These are phyloP conservation scores for Seiridium unicorne DNA, from an alignment of 2,329 filamentous ascomycete species.

Conservation along the genomic window DNA sequence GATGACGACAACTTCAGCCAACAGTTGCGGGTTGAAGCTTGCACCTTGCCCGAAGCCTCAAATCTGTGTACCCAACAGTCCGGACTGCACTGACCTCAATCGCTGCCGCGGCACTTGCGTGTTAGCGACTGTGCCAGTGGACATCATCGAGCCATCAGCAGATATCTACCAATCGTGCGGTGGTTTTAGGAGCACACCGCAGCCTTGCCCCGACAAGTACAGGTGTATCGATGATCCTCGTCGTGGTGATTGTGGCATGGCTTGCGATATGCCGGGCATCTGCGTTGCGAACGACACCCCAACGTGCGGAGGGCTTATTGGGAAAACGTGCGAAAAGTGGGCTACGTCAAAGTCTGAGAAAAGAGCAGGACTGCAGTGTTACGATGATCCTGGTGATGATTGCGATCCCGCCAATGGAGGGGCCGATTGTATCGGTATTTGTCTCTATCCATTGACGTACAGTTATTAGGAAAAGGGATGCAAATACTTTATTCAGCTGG, in stretches of 20 bases:
- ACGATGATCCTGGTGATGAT: constrained; percentile 9
- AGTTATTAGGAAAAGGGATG: no score
- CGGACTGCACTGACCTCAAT: neutral
- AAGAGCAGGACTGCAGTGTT: constrained; percentile 1
- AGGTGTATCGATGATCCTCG: constrained; percentile 7
- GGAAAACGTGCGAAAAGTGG: neutral
- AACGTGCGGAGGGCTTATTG: constrained; percentile 5
- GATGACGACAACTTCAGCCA: neutral
- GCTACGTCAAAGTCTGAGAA: neutral
- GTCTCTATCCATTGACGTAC: neutral
- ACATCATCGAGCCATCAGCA: neutral
- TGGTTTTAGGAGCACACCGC: constrained; percentile 1
- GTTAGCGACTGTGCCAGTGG: neutral
- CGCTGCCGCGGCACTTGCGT: neutral
- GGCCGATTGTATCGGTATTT: constrained; percentile 11
- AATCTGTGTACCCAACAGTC: neutral
- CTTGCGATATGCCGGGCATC: constrained; percentile 9
- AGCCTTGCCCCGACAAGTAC: constrained; percentile 1
- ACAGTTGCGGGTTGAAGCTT: neutral
- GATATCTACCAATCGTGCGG: constrained; percentile 8
- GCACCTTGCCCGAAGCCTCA: neutral
- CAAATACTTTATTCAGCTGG: no score
- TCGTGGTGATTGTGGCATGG: neutral
- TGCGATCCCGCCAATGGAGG: constrained; percentile 12
- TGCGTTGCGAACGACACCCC: constrained; percentile 8